phyloP scores from a whole-genome alignment of 192 early-diverging fungal species.

The Chytriomyces sp. region DNA sequence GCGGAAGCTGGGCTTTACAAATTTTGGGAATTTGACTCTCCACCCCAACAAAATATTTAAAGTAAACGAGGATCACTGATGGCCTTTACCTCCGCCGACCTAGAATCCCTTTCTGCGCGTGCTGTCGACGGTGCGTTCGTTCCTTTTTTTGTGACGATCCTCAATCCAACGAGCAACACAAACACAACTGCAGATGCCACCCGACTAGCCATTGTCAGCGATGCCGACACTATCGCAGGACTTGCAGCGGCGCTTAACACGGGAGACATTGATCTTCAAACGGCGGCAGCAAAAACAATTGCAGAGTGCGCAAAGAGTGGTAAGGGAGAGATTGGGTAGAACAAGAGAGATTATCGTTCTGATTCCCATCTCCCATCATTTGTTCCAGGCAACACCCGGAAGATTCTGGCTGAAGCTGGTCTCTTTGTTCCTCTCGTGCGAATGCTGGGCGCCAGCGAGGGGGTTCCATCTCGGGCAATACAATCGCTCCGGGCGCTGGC shows the following conservation, averaged over 20 bases:
- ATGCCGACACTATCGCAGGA: not conserved
- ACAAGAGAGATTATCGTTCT: not conserved
- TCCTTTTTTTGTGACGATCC: no score
- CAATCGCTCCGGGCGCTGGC: slow-evolving; percentile 52
- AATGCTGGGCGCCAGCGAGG: not conserved
- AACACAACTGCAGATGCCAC: not conserved
- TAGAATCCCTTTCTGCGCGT: no score
- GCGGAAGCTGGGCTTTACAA: no score
- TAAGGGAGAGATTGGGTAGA: not conserved
- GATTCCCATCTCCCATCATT: not conserved
- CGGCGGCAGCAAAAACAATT: slow-evolving; percentile 16
- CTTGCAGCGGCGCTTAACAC: not conserved
- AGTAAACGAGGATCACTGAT: no score
- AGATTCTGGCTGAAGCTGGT: slow-evolving; percentile 8
- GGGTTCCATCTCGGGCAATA: slow-evolving; percentile 19
- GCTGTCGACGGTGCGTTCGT: no score
- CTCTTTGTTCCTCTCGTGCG: not conserved
- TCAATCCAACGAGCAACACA: no score
- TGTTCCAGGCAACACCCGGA: slow-evolving; percentile 14
- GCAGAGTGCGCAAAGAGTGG: slow-evolving; percentile 32
- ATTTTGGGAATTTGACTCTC: no score
- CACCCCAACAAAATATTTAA: no score
- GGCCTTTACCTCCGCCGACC: no score
- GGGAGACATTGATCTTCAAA: not conserved
- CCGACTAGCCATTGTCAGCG: not conserved